Conservation (phyloP, 257 asterid genomes). For the Ophiorrhiza pumila region DNA sequence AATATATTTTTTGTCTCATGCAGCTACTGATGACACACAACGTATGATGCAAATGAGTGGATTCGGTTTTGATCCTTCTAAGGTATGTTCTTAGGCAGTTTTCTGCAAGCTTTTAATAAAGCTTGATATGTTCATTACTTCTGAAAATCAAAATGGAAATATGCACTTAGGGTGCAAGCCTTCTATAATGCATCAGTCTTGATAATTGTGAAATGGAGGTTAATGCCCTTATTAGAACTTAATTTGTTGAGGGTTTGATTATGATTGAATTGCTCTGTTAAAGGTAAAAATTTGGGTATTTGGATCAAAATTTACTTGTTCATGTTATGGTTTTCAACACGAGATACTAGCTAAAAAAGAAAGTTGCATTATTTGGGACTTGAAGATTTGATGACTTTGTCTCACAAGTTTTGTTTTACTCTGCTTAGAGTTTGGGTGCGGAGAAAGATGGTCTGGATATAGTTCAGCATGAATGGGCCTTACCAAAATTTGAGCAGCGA, state of each 20-base stretch:
- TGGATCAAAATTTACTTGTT: not conserved
- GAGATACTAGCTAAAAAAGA: not conserved
- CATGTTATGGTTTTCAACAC: not conserved
- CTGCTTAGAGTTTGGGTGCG: slow-evolving; percentile 74
- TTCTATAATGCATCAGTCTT: not conserved
- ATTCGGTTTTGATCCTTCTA: slow-evolving; percentile 81
- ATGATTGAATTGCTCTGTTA: not conserved
- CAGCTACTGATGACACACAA: slow-evolving; percentile 91
- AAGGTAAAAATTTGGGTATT: not conserved
- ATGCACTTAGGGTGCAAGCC: not conserved
- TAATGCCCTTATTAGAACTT: not conserved
- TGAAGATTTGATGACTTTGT: not conserved
- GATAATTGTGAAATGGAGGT: not conserved
- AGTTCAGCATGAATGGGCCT: slow-evolving; percentile 85
- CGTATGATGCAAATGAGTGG: slow-evolving; percentile 99
- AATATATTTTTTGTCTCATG: slow-evolving; percentile 18
- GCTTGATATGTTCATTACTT: not conserved
- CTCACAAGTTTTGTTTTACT: slow-evolving; percentile 15
- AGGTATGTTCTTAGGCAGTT: slow-evolving; percentile 36
- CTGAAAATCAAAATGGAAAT: not conserved
- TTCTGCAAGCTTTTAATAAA: not conserved
- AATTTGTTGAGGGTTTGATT: not conserved
- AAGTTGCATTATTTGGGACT: not conserved
- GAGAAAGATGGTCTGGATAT: slow-evolving; percentile 81
- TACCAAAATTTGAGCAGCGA: slow-evolving; percentile 85